These are phyloP conservation scores for Cladophialophora chaetospira DNA, from an alignment of 2,329 filamentous ascomycete species.

Conservation along the genomic window DNA sequence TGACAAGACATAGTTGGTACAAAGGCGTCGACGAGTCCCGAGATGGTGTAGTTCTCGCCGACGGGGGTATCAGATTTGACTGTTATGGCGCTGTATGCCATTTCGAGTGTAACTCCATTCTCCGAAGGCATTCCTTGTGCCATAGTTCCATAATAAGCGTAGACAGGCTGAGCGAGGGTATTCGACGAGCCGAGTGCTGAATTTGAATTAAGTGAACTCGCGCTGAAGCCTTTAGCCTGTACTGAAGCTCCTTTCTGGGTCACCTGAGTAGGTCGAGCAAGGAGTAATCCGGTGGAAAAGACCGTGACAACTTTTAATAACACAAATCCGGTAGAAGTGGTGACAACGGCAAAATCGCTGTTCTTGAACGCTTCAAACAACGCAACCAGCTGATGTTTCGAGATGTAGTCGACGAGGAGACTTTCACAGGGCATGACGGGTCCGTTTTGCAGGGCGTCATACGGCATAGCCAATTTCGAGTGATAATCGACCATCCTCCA, in stretches of 20 bases:
- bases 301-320: conserved; percentile 36
- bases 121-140: conserved; percentile 27
- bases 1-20: conserved; percentile 29
- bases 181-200: conserved; percentile 19
- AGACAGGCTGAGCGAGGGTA: conserved; percentile 27
- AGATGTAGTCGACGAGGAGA: conserved; percentile 39
- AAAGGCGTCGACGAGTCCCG: conserved; percentile 28
- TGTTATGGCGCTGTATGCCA: conserved; percentile 29
- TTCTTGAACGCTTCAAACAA: conserved; percentile 37
- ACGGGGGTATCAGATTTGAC: conserved; percentile 16
- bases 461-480: conserved; percentile 38
- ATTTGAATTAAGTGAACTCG: conserved; percentile 16
- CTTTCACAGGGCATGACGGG: conserved; percentile 34
- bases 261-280: conserved; percentile 34
- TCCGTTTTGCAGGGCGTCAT: conserved; percentile 37
- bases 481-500: conserved; percentile 40
- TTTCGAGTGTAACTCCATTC: conserved; percentile 26
- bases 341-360: conserved; percentile 38
- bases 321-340: conserved; percentile 35
- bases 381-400: conserved; percentile 35
- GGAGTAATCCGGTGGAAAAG: conserved; percentile 37
- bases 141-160: conserved; percentile 29
- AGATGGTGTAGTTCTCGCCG: conserved; percentile 21
- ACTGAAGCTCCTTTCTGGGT: conserved; percentile 14
- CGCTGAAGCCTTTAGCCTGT: conserved; percentile 19